Evolutionary conservation across 305 asterid genomes (phyloP), one percentile per base, ranked within the genome.

Genomic region (Plantago coronopus): DNA sequence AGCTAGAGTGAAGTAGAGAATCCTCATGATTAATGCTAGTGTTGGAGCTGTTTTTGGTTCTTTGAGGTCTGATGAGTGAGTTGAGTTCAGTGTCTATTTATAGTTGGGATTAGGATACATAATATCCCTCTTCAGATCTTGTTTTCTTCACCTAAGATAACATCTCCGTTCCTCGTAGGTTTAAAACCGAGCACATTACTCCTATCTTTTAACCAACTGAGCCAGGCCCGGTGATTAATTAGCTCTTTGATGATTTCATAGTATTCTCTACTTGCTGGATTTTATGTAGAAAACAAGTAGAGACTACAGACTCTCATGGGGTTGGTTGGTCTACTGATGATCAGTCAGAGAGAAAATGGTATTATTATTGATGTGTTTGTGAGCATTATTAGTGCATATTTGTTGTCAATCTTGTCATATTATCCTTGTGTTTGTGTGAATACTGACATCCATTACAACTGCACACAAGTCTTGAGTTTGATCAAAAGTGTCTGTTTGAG

Each of bases 41-140:
- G 18, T 23, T 7, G 5, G 57, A 9, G 8, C 37, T 18, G 12
- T 3, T 15, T 38, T 56, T 46, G 7, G 12, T 62, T 38, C 31
- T 29, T 34, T 38, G 53, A 15, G 44, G 63, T 48, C 66, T 57
- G 22, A 14, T 7, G 23, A 11, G 47, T 40, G 59, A 50, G 64
- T 45, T 18, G 19, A 38, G 70, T 21, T 40, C 65, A 17, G 54
- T 48, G 65, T 58, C 47, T 37, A 59, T 71, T 67, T 70, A 71
- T 75, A 71, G 68, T 4, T 63, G 70, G 20, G 27, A 58, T 29
- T 23, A 59, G 34, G 34, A 27, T n/a, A n/a, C n/a, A n/a, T n/a
- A n/a, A n/a, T n/a, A n/a, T n/a, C n/a, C n/a, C n/a, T n/a, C n/a
- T n/a, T n/a, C n/a, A n/a, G n/a, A n/a, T n/a, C n/a, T n/a, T n/a